A percentile compares a stretch with the other conserved stretches of the same genome.
Conservation (phyloP, 2,329 filamentous ascomycete genomes). For the Domatiomyces globalis region DNA sequence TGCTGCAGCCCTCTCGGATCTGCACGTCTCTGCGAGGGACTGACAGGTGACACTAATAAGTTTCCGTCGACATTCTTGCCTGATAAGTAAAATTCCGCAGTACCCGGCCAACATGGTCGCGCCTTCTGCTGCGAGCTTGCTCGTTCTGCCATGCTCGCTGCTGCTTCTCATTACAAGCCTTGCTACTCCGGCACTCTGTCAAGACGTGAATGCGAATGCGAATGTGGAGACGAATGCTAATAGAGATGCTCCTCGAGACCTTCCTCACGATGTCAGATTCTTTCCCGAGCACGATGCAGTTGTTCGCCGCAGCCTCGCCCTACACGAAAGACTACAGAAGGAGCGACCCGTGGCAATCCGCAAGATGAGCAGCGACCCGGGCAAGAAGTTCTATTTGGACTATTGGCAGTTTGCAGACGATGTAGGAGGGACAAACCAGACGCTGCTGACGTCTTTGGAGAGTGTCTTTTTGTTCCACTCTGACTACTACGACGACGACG, state of each 20-base stretch:
- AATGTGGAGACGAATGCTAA: background rate
- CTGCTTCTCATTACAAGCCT: conserved; percentile 6
- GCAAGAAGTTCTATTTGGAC: conserved; percentile 35
- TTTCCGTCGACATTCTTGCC: background rate
- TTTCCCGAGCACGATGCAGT: conserved; percentile 18
- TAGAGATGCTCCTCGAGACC: conserved; percentile 14
- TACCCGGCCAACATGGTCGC: background rate
- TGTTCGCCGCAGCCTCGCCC: conserved; percentile 19
- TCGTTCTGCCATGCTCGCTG: conserved; percentile 6
- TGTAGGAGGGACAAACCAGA: conserved; percentile 1
- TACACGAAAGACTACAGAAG: conserved; percentile 21
- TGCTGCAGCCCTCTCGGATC: too few species aligned
- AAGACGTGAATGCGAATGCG: conserved; percentile 1
- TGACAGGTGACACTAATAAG: background rate
- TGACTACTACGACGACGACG: background rate
- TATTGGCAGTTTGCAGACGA: conserved; percentile 29
- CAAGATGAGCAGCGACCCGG: conserved; percentile 34
- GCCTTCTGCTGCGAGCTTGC: conserved; percentile 7
- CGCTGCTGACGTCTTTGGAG: background rate
- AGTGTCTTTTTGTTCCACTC: background rate
- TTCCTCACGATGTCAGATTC: conserved; percentile 16
- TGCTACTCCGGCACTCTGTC: background rate
- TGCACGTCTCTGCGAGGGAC: too few species aligned
- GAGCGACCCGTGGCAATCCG: conserved; percentile 20
- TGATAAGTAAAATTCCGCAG: background rate